Conservation (phyloP, 2,329 filamentous ascomycete genomes). For the Chrysoporthe cubensis region DNA sequence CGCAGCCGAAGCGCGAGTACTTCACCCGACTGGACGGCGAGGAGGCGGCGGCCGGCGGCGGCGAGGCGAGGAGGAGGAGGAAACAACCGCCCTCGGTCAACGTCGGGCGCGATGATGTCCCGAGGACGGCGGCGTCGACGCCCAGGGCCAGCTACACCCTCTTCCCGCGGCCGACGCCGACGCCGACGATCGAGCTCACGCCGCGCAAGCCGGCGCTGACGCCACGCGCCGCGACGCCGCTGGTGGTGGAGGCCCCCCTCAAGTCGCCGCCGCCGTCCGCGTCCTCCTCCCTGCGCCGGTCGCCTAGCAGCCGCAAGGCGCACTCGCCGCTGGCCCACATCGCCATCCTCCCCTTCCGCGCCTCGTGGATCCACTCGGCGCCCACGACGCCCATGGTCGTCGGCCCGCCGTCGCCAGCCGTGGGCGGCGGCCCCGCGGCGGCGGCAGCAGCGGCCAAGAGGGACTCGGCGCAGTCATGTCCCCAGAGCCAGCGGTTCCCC, state of each 20-base stretch:
- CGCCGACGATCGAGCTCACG: not conserved
- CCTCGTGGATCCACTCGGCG: constrained; percentile 15
- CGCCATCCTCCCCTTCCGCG: constrained; percentile 14
- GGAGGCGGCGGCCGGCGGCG: not conserved
- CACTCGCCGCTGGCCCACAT: constrained; percentile 19
- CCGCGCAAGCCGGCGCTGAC: not conserved
- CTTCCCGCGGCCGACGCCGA: constrained; percentile 18
- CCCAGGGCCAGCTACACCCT: constrained; percentile 26
- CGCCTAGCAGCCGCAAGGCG: constrained; percentile 14
- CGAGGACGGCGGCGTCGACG: constrained; percentile 24
- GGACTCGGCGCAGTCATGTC: constrained; percentile 10
- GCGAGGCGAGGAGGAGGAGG: not conserved
- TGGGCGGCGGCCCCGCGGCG: not conserved
- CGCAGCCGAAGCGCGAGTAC: constrained; percentile 9
- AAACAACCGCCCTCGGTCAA: constrained; percentile 39
- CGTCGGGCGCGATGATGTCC: constrained; percentile 34
- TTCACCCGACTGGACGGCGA: not conserved
- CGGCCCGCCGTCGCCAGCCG: constrained; percentile 2
- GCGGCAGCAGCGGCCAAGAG: not conserved
- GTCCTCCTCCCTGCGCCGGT: constrained; percentile 1
- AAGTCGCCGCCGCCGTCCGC: not conserved
- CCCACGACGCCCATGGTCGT: constrained; percentile 9
- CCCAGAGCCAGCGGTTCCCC: constrained; percentile 1
- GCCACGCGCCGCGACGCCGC: constrained; percentile 4
- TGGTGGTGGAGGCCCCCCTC: constrained; percentile 10